phyloP scores from a whole-genome alignment of 2,329 filamentous ascomycete genomes.

The Colletotrichum lentis region DNA sequence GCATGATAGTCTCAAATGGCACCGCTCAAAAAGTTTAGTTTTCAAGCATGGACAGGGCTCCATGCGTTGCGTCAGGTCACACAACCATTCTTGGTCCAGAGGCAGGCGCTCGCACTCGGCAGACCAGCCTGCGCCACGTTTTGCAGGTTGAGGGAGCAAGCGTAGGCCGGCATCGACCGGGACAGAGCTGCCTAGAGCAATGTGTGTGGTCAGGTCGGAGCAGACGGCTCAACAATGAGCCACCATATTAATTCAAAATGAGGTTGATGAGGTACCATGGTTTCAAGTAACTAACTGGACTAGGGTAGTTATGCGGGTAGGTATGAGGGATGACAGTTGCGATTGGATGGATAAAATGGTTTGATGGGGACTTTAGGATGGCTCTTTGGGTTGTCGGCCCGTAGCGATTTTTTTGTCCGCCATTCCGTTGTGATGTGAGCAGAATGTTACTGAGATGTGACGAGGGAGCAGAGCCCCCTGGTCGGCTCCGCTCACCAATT shows the following conservation, averaged over 20 bases:
- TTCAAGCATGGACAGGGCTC: not conserved
- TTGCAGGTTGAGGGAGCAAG: not conserved
- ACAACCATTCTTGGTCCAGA: not conserved
- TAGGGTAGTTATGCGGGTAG: constrained; percentile 25
- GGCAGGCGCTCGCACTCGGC: not conserved
- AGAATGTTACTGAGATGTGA: not conserved
- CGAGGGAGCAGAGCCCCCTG: constrained; percentile 1
- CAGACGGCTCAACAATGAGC: not conserved
- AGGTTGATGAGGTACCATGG: constrained; percentile 10
- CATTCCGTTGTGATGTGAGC: not conserved
- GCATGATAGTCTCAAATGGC: not conserved
- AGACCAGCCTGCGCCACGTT: constrained; percentile 7
- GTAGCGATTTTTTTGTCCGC: constrained; percentile 37
- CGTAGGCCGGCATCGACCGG: not conserved
- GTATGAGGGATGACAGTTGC: constrained; percentile 19
- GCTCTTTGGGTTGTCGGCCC: constrained; percentile 51
- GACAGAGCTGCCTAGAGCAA: not conserved
- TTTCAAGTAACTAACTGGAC: not conserved
- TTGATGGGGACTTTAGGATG: constrained; percentile 37
- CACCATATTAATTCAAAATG: not conserved
- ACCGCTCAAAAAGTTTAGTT: not conserved
- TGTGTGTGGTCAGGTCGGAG: constrained; percentile 1
- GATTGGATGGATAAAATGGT: constrained; percentile 42
- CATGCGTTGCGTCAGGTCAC: not conserved
- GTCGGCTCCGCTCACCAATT: not conserved